These are phyloP conservation scores for Hemisphaericaspora lyxosophila DNA, from an alignment of 1,139 yeast species.

Conservation along the genomic window DNA sequence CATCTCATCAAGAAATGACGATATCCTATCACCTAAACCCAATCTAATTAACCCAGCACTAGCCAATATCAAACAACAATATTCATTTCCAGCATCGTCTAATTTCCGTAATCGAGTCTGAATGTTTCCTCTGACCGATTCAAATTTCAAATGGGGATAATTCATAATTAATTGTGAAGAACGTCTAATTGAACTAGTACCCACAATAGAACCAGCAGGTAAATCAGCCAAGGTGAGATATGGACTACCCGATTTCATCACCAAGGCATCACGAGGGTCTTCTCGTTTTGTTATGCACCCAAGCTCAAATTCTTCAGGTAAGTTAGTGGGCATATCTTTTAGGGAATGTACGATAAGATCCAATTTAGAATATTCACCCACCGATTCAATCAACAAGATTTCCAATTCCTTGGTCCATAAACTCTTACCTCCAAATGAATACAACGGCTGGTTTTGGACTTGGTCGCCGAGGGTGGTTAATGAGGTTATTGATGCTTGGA, in stretches of 20 bases:
- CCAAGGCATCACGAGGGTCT: slow-evolving; percentile 91
- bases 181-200: slow-evolving; percentile 91
- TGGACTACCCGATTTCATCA: slow-evolving; percentile 67
- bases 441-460: slow-evolving; percentile 79
- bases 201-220: slow-evolving; percentile 85
- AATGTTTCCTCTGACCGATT: slow-evolving; percentile 85
- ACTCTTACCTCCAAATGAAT: slow-evolving; percentile 93
- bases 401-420: slow-evolving; percentile 96
- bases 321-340: slow-evolving; percentile 90
- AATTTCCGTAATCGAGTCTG: slow-evolving; percentile 79
- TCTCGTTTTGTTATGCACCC: slow-evolving; percentile 87
- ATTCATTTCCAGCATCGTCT: slow-evolving; percentile 68
- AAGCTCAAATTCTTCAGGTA: slow-evolving; percentile 86
- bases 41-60: slow-evolving; percentile 86
- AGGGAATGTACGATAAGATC: slow-evolving; percentile 92
- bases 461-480: slow-evolving; percentile 88
- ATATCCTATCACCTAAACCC: slow-evolving; percentile 70
- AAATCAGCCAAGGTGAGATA: slow-evolving; percentile 67
- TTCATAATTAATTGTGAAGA: slow-evolving; percentile 61
- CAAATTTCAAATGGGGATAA: slow-evolving; percentile 47
- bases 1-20: slow-evolving; percentile 74
- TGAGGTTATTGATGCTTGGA: slow-evolving; percentile 67
- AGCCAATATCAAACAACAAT: slow-evolving; percentile 79
- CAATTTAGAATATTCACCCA: slow-evolving; percentile 65
- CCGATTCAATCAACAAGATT: slow-evolving; percentile 60